A percentile compares a stretch with the other conserved stretches of the same genome.
Conservation (phyloP, 495 filamentous ascomycete genomes). For the Aspergillus steynii region DNA sequence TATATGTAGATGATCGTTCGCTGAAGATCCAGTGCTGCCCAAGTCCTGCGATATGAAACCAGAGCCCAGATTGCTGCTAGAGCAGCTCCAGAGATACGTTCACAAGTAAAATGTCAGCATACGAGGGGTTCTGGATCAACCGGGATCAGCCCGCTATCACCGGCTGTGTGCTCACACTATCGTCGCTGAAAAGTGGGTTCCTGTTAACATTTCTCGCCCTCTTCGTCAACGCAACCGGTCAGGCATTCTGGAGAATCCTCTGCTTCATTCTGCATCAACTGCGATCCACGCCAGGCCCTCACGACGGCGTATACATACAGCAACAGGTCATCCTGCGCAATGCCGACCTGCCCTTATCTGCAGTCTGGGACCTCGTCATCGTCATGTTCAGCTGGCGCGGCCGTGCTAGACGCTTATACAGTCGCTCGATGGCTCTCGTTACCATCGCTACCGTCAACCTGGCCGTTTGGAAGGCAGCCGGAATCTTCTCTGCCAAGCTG, state of each 20-base stretch:
- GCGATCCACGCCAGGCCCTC: neutral
- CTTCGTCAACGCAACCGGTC: neutral
- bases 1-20: too few relatives aligned
- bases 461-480: neutral
- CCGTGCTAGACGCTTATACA: neutral
- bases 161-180: neutral
- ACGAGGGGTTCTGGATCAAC: neutral
- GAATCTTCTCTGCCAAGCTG: neutral
- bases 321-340: constrained; percentile 10
- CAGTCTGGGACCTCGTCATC: neutral
- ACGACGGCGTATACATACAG: neutral
- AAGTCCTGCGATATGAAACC: too few relatives aligned
- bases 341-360: neutral
- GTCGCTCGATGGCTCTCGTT: neutral
- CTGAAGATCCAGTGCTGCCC: too few relatives aligned
- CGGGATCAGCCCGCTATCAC: neutral
- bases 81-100: too few relatives aligned
- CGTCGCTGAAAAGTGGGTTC: neutral
- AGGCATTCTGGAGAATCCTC: neutral
- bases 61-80: too few relatives aligned
- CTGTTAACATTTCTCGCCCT: neutral
- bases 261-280: neutral
- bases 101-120: neutral
- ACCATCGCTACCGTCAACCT: neutral
- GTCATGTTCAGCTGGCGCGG: neutral